Base-by-base conservation (phyloP, 2,329 filamentous ascomycete genomes). In the Metarhizium rileyi region DNA sequence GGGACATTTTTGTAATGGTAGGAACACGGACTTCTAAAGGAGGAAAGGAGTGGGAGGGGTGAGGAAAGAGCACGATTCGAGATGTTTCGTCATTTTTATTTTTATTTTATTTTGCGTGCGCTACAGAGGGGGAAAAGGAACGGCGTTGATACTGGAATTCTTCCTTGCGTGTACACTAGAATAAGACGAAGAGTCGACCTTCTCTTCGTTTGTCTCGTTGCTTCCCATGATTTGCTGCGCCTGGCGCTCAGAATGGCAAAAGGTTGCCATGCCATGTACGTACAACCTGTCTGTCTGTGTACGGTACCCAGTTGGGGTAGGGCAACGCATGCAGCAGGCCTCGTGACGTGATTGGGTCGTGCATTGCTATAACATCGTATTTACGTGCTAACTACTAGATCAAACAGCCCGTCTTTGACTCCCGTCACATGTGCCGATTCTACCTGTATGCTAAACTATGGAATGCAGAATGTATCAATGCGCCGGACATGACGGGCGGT, bases 381-480 rank as follows among this genome's bases (percentile, higher is more conserved):
- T n/a, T 46, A 46, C 43, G 30, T 46, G 44, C 44, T n/a, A n/a
- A n/a, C n/a, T 33, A n/a, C 43, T 30, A 35, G 26, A 36, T 46
- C 28, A 42, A 14, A 42, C 38, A 42, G n/a, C 4, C 38, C 38
- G 22, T 25, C 38, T 25, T 42, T n/a, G 10, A 42, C 38, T 42
- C 38, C 38, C 3, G 8, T 42, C 7, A 23, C 35, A 38, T 23
- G 38, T 42, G 22, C 38, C 38, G 25, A 22, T 42, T 42, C 38
- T 42, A 25, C 20, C 38, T 42, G 35, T 38, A 42, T 42, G 38
- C 22, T 25, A 38, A 38, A 38, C 18, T 9, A 18, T 38, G 35
- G 16, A 22, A 47, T 33, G 47, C 18, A n/a, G n/a, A n/a, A n/a
- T n/a, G 14, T 46, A 23, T 46, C 27, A 28, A 20, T 16, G 8